phyloP scores from a whole-genome alignment of 2,329 filamentous ascomycete species.

The Pleoardoris graminearum region DNA sequence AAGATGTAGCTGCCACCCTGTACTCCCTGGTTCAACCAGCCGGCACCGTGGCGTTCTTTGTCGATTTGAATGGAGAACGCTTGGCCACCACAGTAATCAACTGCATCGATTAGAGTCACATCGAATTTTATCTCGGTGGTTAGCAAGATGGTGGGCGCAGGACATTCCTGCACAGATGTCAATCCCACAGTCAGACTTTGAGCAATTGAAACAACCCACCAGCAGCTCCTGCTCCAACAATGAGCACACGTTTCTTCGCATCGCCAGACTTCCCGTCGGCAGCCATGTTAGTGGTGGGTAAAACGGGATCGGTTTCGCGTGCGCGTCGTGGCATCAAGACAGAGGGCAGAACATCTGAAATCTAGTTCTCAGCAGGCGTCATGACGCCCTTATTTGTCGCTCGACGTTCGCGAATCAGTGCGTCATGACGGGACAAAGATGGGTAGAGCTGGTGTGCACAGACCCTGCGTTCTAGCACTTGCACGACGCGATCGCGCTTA shows the following conservation, averaged over 20 bases:
- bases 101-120: slow-evolving; percentile 59
- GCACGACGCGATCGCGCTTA: slow-evolving; percentile 1
- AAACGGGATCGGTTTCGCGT: slow-evolving; percentile 33
- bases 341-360: background rate
- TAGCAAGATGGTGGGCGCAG: slow-evolving; percentile 67
- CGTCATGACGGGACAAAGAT: slow-evolving; percentile 37
- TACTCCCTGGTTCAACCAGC: slow-evolving; percentile 65
- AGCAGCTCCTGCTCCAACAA: slow-evolving; percentile 48
- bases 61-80: slow-evolving; percentile 62
- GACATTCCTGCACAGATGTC: slow-evolving; percentile 55
- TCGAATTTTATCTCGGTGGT: slow-evolving; percentile 68
- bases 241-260: slow-evolving; percentile 42
- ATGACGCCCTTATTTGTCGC: slow-evolving; percentile 19
- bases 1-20: slow-evolving; percentile 69
- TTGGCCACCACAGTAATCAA: slow-evolving; percentile 63
- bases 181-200: too few relatives aligned
- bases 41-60: slow-evolving; percentile 59
- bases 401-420: slow-evolving; percentile 24
- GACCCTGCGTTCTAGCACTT: slow-evolving; percentile 4
- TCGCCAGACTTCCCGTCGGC: slow-evolving; percentile 26
- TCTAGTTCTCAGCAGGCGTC: background rate
- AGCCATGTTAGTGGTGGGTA: slow-evolving; percentile 40
- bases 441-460: slow-evolving; percentile 23
- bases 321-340: slow-evolving; percentile 16
- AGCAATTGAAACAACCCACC: slow-evolving; percentile 29